Evolutionary conservation across 768 basidiomycete species (phyloP), one percentile per base, ranked within the genome.

Genomic region (Leccinum incarnatum): DNA sequence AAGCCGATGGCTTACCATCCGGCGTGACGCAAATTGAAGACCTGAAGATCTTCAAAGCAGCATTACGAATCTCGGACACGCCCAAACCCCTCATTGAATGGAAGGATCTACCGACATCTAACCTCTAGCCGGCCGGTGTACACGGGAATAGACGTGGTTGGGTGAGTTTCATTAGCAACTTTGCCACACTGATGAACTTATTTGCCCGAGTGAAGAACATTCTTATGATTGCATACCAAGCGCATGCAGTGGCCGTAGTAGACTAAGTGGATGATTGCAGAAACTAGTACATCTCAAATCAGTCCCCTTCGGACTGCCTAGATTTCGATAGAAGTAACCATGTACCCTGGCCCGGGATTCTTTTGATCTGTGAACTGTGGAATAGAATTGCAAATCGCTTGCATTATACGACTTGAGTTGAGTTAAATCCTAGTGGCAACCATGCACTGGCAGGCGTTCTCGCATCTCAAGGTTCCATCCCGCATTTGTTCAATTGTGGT

Each of bases 61-160:
- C 77, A 9, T 72, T 95, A 53, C 68, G 71, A 45, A 72, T 79
- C 17, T 81, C 88, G 4, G 77, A 79, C 27, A 79, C 80, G 60
- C 82, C 89, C n/a, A 78, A 78, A 40, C 86, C 92, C 2, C 75
- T 93, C 62, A 86, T 86, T 1, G 74, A 84, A 53, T 92, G 89
- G 89, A 83, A 82, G 34, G 91, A 92, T 74, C 75, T 90, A 54
- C 88, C 88, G 19, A 69, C 74, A 6, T 70, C 87, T 2, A 86
- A 79, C 61, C 79, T 83, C 48, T 88, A 73, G 78, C 29, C 9
- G n/a, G 40, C 10, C 30, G 23, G 17, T 23, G 46, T 25, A 19
- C 1, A 45, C 19, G n/a, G 37, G 10, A 30, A 54, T 25, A 21
- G 23, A 55, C 27, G 14, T 56, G 30, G 29, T 55, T 32, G 25